Conservation (phyloP, 2,329 filamentous ascomycete genomes). For the Fusarium sp. region DNA sequence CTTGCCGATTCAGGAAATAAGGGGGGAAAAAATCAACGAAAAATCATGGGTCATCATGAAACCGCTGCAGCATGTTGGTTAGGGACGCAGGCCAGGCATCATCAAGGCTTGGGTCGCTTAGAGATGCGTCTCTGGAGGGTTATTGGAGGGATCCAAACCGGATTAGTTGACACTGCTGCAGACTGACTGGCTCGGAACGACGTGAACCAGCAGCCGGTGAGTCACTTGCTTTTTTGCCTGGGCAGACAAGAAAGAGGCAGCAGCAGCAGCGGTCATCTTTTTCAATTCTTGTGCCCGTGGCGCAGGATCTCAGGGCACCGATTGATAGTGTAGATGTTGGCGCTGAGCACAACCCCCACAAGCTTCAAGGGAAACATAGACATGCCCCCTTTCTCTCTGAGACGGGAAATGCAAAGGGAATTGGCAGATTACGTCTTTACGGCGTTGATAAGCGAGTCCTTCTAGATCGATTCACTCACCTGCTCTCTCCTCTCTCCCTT, state of each 20-base stretch:
- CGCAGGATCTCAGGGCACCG: background rate
- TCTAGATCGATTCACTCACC: background rate
- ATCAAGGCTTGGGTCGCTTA: conserved; percentile 1
- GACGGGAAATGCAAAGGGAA: conserved; percentile 2
- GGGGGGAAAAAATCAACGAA: background rate
- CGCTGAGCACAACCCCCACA: background rate
- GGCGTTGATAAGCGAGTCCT: background rate
- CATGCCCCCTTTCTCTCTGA: background rate
- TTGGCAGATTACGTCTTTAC: conserved; percentile 2
- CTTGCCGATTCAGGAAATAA: background rate
- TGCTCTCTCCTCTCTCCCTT: conserved; percentile 1
- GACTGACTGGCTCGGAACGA: conserved; percentile 4
- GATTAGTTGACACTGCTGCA: conserved; percentile 10
- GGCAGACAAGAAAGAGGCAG: background rate
- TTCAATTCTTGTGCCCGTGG: background rate
- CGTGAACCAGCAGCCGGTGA: conserved; percentile 9
- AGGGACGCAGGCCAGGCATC: background rate
- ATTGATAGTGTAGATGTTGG: background rate
- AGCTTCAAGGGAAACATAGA: background rate
- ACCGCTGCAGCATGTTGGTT: background rate
- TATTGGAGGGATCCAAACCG: background rate
- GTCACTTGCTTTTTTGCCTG: conserved; percentile 3
- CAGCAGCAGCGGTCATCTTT: background rate
- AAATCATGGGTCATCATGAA: background rate
- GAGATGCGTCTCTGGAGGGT: conserved; percentile 2